These are phyloP conservation scores for Coniochaeta sp. DNA, from an alignment of 2,329 filamentous ascomycete species.

Conservation along the genomic window DNA sequence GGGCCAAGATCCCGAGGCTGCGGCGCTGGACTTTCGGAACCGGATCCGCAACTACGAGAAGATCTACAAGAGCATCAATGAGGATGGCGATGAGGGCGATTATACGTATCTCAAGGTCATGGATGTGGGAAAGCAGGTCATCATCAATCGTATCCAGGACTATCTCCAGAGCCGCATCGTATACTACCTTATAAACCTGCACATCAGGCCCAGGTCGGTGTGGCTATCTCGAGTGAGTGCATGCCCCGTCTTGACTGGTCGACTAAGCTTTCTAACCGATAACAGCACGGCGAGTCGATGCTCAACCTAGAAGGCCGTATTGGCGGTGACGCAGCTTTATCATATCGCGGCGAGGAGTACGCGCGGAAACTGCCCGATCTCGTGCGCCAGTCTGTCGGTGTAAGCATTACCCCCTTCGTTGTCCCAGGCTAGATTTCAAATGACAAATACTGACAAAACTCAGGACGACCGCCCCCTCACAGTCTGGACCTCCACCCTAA, in stretches of 20 bases:
- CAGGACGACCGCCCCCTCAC: conserved; percentile 54
- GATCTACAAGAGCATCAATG: conserved; percentile 88
- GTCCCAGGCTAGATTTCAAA: background rate
- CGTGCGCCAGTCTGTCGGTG: conserved; percentile 77
- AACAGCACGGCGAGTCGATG: conserved; percentile 83
- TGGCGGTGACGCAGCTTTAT: conserved; percentile 84
- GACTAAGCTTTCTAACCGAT: conserved; percentile 3
- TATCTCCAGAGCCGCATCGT: conserved; percentile 94
- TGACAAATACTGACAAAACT: background rate
- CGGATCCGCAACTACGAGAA: conserved; percentile 97
- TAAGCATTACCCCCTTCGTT: conserved; percentile 36
- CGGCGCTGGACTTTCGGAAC: conserved; percentile 85
- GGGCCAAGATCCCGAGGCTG: conserved; percentile 87
- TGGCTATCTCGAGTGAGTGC: conserved; percentile 81
- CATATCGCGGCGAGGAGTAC: conserved; percentile 79
- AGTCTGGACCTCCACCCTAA: conserved; percentile 57
- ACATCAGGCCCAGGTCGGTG: conserved; percentile 92
- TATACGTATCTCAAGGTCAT: conserved; percentile 97
- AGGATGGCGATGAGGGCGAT: conserved; percentile 68
- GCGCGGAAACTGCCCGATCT: conserved; percentile 77
- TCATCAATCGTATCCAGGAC: conserved; percentile 96
- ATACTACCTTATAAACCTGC: conserved; percentile 97
- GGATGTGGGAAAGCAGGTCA: conserved; percentile 89
- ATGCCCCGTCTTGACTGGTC: background rate
- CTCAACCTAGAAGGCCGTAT: conserved; percentile 90